Base-by-base conservation (phyloP, 371 early-diverging fungal genomes). In the Furculomyces boomerangus region DNA sequence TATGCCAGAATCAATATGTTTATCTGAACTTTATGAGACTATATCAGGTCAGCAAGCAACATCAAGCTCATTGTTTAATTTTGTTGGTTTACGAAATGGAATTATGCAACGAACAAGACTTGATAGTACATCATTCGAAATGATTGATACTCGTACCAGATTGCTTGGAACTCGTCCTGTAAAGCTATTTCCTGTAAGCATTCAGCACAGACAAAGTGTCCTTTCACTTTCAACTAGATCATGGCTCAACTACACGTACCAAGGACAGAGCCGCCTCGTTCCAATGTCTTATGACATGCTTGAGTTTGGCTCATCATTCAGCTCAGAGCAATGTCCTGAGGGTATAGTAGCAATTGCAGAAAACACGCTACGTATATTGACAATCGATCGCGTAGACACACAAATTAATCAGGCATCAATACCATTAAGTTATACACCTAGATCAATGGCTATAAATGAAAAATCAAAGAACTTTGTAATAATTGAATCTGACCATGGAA, bases 1-100 rank as follows among this genome's bases (percentile, higher is more conserved):
- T 26, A 69, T 68, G 26, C 72, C 80, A 14, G 29, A 37, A 13
- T 54, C 66, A 3, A 56, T 72, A 26, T 59, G 50, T 24, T 39
- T 61, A 20, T 30, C 48, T 2, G 45, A 53, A n/a, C 46, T 59
- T 29, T 14, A 37, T 46, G 45, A 70, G 63, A 77, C 76, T 28
- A 48, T 80, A 16, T 71, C 67, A 35, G 71, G 73, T 35, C 79
- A 79, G 8, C 67, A 89, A 35, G 72, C 73, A 32, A 79, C 86
- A 49, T n/a, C 22, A 13, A 43, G 43, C 43, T 83, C 84, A 0
- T 71, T 90, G 26, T 85, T 80, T 63, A 72, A 93, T 13, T 81
- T 88, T 64, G 84, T 88, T 58, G 98, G 98, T 52, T 73, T 96
- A 47, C 72, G 73, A 28, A 93, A 90, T 64, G 98, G 98, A 13